Evolutionary conservation across 495 filamentous ascomycete genomes (phyloP).

Genomic region (Penicillium malachiteum): DNA sequence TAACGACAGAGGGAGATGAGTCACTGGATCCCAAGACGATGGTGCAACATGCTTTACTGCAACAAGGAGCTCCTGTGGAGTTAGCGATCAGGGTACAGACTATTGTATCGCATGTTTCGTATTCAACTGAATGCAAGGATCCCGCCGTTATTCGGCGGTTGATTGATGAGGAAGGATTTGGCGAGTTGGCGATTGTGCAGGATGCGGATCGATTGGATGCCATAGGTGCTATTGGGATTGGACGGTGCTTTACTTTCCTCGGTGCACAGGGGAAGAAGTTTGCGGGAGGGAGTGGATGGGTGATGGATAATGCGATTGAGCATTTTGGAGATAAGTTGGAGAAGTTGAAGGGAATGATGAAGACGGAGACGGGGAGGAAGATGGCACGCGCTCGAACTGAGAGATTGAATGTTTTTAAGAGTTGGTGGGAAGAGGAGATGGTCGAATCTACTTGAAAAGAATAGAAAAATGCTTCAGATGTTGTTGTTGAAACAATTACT

Average conservation of each 20-base stretch:
- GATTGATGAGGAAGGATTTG: slow-evolving; percentile 50
- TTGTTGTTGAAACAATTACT: too few species aligned
- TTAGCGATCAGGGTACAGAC: slow-evolving; percentile 65
- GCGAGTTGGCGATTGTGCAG: slow-evolving; percentile 82
- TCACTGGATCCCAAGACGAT: slow-evolving; percentile 47
- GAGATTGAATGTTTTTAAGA: slow-evolving; percentile 59
- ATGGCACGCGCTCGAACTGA: slow-evolving; percentile 66
- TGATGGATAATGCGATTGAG: slow-evolving; percentile 62
- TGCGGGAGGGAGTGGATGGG: slow-evolving; percentile 33
- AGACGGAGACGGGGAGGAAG: slow-evolving; percentile 67
- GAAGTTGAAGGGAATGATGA: slow-evolving; percentile 75
- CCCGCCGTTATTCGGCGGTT: slow-evolving; percentile 50
- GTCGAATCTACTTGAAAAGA: slow-evolving; percentile 1
- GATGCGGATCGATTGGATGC: slow-evolving; percentile 91
- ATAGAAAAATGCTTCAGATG: too few species aligned
- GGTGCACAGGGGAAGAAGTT: slow-evolving; percentile 55
- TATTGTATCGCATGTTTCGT: slow-evolving; percentile 73
- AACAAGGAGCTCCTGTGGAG: slow-evolving; percentile 48
- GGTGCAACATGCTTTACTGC: slow-evolving; percentile 57
- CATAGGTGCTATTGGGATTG: slow-evolving; percentile 81
- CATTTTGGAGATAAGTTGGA: slow-evolving; percentile 83
- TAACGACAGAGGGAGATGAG: slow-evolving; percentile 2
- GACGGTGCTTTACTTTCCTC: slow-evolving; percentile 72
- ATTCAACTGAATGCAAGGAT: slow-evolving; percentile 67
- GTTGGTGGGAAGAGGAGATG: slow-evolving; percentile 74